phyloP scores from a whole-genome alignment of 345 rosid genomes.

The Gynandropsis gynandra region DNA sequence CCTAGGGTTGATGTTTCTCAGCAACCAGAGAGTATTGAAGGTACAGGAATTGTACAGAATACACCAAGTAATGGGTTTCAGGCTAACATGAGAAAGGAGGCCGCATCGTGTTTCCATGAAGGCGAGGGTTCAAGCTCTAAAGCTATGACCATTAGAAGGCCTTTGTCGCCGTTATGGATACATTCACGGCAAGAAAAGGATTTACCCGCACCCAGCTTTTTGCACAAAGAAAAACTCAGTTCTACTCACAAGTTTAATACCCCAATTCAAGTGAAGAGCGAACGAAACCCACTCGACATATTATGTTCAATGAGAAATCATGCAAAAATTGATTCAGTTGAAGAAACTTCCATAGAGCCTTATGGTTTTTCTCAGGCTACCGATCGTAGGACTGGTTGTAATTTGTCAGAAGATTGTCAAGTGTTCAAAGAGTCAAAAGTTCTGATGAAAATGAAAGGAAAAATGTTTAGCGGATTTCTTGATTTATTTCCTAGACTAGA shows the following conservation, averaged over 20 bases:
- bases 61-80: neutral
- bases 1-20: conserved; percentile 29
- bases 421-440: conserved; percentile 31
- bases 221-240: conserved; percentile 20
- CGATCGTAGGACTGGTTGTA: conserved; percentile 31
- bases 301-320: conserved; percentile 38
- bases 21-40: conserved; percentile 5
- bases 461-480: conserved; percentile 36
- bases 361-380: conserved; percentile 30
- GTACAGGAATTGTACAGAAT: neutral
- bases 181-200: conserved; percentile 15
- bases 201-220: conserved; percentile 19
- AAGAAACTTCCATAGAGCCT: conserved; percentile 27
- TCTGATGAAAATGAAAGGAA: conserved; percentile 39
- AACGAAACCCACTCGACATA: conserved; percentile 22
- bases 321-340: conserved; percentile 38
- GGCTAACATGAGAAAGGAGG: conserved; percentile 21
- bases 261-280: conserved; percentile 39
- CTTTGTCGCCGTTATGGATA: conserved; percentile 26
- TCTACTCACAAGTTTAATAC: conserved; percentile 24
- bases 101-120: conserved; percentile 20
- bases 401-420: conserved; percentile 33
- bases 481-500: conserved; percentile 36
- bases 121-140: conserved; percentile 41
- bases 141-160: conserved; percentile 27